Percentiles rank a stretch among this genome's conserved stretches.
These are phyloP conservation scores for Arthrobotrys pseudoclavata DNA, from an alignment of 2,329 filamentous ascomycete genomes.

Conservation along the genomic window DNA sequence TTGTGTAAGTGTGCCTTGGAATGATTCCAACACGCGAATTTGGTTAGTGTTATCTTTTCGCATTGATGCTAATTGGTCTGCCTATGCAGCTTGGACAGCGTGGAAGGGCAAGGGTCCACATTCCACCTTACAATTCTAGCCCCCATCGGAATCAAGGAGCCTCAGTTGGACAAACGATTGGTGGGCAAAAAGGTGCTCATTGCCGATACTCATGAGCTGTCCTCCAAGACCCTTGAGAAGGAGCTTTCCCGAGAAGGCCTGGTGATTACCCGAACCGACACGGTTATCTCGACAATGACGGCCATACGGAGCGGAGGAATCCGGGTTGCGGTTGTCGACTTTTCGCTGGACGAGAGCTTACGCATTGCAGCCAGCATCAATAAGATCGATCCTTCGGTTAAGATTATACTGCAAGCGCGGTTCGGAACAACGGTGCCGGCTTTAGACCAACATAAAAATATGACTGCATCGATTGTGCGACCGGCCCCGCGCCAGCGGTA, in stretches of 20 bases:
- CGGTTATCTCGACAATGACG: slow-evolving; percentile 61
- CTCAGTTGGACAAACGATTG: slow-evolving; percentile 62
- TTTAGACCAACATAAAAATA: slow-evolving; percentile 61
- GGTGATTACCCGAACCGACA: slow-evolving; percentile 60
- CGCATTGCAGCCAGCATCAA: slow-evolving; percentile 61
- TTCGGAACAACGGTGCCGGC: slow-evolving; percentile 63
- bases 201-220: slow-evolving; percentile 63
- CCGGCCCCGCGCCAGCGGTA: slow-evolving; percentile 63
- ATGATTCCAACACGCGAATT: slow-evolving; percentile 22
- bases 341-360: slow-evolving; percentile 63
- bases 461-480: slow-evolving; percentile 62
- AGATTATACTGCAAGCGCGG: slow-evolving; percentile 63
- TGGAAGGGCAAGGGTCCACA: slow-evolving; percentile 88
- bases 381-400: slow-evolving; percentile 62
- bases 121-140: slow-evolving; percentile 84
- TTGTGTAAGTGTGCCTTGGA: slow-evolving; percentile 63
- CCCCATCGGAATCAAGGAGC: slow-evolving; percentile 61
- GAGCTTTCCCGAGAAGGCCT: slow-evolving; percentile 63
- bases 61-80: slow-evolving; percentile 38
- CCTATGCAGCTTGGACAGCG: slow-evolving; percentile 81
- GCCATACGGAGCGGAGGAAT: slow-evolving; percentile 61
- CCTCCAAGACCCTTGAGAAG: slow-evolving; percentile 63
- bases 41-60: slow-evolving; percentile 31
- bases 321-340: slow-evolving; percentile 62
- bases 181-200: slow-evolving; percentile 62